Percentiles rank a stretch among this genome's conserved stretches.
These are phyloP conservation scores for Fraxinus greggii DNA, from an alignment of 305 asterid genomes.

Conservation along the genomic window DNA sequence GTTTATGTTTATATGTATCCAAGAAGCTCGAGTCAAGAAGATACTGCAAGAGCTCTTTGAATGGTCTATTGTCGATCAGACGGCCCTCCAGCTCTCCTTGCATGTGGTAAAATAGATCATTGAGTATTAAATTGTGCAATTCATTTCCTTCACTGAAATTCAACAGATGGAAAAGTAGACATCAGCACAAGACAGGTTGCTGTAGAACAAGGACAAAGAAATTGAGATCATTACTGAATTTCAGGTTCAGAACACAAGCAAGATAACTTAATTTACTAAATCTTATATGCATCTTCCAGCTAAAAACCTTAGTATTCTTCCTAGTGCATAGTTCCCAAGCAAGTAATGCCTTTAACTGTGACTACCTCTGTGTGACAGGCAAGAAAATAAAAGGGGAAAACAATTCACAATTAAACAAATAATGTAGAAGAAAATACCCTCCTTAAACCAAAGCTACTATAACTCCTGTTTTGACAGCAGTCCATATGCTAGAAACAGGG, in stretches of 20 bases:
- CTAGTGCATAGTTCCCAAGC: background rate
- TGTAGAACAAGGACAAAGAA: background rate
- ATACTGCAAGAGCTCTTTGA: slow-evolving; percentile 80
- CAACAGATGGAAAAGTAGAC: slow-evolving; percentile 24
- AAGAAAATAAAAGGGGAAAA: slow-evolving; percentile 1
- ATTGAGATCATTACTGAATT: background rate
- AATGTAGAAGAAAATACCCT: background rate
- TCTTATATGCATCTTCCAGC: background rate
- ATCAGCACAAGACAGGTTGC: slow-evolving; percentile 9
- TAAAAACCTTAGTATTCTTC: background rate
- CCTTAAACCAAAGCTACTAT: background rate
- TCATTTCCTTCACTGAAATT: slow-evolving; percentile 73
- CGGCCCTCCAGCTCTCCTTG: slow-evolving; percentile 97
- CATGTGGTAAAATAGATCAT: slow-evolving; percentile 82
- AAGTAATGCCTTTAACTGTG: background rate
- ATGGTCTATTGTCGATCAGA: slow-evolving; percentile 62
- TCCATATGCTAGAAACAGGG: slow-evolving; percentile 7
- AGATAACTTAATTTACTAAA: background rate
- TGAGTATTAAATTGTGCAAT: slow-evolving; percentile 61
- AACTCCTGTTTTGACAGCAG: background rate
- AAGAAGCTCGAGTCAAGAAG: slow-evolving; percentile 59
- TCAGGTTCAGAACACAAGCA: background rate
- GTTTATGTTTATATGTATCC: slow-evolving; percentile 52
- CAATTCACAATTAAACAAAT: slow-evolving; percentile 3
- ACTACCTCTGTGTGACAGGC: background rate